Conservation (phyloP, 208 protist genomes). For the Trypanosoma brucei region DNA sequence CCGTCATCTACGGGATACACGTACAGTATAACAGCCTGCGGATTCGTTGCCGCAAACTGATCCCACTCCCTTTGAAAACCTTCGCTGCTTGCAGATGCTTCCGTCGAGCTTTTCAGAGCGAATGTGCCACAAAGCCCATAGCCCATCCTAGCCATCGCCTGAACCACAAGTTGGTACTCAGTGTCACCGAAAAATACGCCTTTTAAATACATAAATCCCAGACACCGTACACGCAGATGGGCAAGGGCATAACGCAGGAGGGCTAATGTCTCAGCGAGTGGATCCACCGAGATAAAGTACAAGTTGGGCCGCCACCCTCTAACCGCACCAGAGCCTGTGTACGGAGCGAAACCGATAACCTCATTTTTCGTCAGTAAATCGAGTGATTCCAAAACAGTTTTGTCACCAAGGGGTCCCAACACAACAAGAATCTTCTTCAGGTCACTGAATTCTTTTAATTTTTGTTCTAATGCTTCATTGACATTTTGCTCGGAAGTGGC, state of each 20-base stretch:
- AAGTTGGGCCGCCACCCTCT: not conserved
- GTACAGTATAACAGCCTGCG: conserved; percentile 10
- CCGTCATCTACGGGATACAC: not conserved
- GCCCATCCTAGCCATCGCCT: not conserved
- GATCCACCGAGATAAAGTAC: not conserved
- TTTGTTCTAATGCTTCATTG: not conserved
- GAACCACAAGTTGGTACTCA: not conserved
- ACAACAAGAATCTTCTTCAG: not conserved
- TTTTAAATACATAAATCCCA: not conserved
- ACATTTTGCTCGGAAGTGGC: not conserved
- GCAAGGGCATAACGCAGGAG: not conserved
- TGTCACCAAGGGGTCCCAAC: not conserved
- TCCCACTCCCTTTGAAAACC: not conserved
- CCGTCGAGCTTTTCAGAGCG: not conserved
- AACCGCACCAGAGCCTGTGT: not conserved
- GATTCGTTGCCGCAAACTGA: conserved; percentile 2
- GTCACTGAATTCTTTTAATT: not conserved
- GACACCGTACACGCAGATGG: not conserved
- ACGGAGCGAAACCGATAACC: not conserved
- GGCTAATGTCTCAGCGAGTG: not conserved
- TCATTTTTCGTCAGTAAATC: conserved; percentile 2
- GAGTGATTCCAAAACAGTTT: not conserved
- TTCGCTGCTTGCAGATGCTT: not conserved
- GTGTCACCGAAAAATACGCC: not conserved
- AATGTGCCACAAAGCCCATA: not conserved